Evolutionary conservation across 2,329 filamentous ascomycete genomes (phyloP).

Genomic region (Emydomyces testavorans): DNA sequence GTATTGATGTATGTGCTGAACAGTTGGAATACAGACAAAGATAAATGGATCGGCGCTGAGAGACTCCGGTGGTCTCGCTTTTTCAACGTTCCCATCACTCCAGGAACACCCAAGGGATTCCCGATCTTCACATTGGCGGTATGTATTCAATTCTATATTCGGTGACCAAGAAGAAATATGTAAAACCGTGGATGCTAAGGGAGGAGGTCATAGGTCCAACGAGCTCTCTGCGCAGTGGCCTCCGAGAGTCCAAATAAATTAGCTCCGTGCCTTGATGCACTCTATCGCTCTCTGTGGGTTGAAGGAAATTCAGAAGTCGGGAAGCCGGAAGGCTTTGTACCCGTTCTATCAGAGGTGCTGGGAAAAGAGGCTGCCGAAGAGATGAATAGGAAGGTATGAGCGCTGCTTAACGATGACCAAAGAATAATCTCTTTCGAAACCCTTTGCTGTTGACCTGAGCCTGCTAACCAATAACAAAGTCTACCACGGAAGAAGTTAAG

Average conservation of each 20-base stretch:
- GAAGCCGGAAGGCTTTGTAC: conserved; percentile 35
- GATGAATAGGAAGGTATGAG: conserved; percentile 33
- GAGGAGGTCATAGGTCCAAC: conserved; percentile 30
- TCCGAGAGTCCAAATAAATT: conserved; percentile 31
- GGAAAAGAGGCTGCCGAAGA: conserved; percentile 35
- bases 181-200: not conserved
- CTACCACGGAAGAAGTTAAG: conserved; percentile 36
- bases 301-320: conserved; percentile 36
- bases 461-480: conserved; percentile 16
- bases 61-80: conserved; percentile 43
- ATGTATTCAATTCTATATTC: conserved; percentile 7
- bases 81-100: conserved; percentile 45
- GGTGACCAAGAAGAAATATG: not conserved
- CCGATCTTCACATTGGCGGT: conserved; percentile 41
- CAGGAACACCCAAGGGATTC: conserved; percentile 39
- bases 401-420: not conserved
- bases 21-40: conserved; percentile 40
- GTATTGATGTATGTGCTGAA: too few species aligned
- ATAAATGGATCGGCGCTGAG: conserved; percentile 45
- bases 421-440: not conserved
- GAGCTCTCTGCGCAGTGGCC: conserved; percentile 42
- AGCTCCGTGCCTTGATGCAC: conserved; percentile 32
- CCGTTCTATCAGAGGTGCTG: conserved; percentile 37
- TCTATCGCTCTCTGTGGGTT: conserved; percentile 45
- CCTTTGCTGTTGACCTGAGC: conserved; percentile 6